Evolutionary conservation across 805 yeast species (phyloP).

Genomic region (Candida bentonensis): DNA sequence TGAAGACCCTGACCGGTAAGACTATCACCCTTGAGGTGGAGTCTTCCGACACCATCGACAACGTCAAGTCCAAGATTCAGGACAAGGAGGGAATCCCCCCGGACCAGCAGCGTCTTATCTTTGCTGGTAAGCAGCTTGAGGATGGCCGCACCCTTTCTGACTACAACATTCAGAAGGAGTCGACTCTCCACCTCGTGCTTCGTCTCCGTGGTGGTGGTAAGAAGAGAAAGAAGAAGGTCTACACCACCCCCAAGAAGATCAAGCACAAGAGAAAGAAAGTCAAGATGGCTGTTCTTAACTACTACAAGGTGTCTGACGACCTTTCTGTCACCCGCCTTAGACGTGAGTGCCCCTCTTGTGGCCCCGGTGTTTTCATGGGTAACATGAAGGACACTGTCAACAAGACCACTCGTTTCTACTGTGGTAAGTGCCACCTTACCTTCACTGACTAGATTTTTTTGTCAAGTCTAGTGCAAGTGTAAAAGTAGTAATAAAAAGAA

Average conservation of each 20-base stretch:
- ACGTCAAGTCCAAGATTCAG: conserved; percentile 91
- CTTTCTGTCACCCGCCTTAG: conserved; percentile 98
- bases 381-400: conserved; percentile 90
- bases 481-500: neutral
- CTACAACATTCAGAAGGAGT: conserved; percentile 97
- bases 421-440: conserved; percentile 98
- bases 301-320: conserved; percentile 98
- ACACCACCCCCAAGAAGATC: conserved; percentile 99
- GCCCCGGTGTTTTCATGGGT: conserved; percentile 99
- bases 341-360: conserved; percentile 96
- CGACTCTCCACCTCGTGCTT: conserved; percentile 87
- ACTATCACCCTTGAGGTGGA: conserved; percentile 95
- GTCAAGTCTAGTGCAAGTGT: no score
- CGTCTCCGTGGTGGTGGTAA: conserved; percentile 99
- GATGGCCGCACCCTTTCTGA: conserved; percentile 88
- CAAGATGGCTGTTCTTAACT: conserved; percentile 97
- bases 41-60: conserved; percentile 95
- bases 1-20: conserved; percentile 98
- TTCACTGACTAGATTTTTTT: conserved; percentile 19
- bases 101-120: conserved; percentile 93
- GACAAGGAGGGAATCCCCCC: conserved; percentile 98
- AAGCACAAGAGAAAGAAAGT: conserved; percentile 99
- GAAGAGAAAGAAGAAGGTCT: conserved; percentile 99
- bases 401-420: conserved; percentile 97
- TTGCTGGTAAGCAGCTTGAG: conserved; percentile 95